phyloP scores from a whole-genome alignment of 768 basidiomycete genomes.

The Amanita pseudoporphyria region DNA sequence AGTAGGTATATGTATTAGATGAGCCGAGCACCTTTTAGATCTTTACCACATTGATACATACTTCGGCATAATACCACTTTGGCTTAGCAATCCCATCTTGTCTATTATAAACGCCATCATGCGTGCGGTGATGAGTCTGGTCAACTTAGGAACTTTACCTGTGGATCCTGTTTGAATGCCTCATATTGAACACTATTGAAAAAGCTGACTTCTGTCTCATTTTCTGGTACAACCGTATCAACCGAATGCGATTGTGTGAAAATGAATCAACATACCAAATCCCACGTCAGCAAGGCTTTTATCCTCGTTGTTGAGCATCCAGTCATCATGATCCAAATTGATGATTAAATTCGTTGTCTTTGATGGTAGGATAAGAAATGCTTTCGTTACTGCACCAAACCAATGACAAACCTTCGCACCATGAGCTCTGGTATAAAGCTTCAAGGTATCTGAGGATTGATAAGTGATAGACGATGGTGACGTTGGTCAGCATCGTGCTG shows the following conservation, averaged over 20 bases:
- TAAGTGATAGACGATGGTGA: background rate
- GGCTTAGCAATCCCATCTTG: constrained; percentile 34
- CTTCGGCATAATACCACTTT: constrained; percentile 27
- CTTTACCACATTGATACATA: constrained; percentile 27
- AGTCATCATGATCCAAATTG: constrained; percentile 92
- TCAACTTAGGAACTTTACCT: constrained; percentile 33
- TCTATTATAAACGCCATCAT: constrained; percentile 19
- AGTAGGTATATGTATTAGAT: constrained; percentile 8
- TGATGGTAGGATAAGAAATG: background rate
- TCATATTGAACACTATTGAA: constrained; percentile 76
- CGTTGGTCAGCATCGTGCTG: constrained; percentile 3
- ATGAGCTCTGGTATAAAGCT: constrained; percentile 91
- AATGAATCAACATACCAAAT: constrained; percentile 48
- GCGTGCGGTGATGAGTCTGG: constrained; percentile 9
- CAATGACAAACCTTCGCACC: constrained; percentile 70
- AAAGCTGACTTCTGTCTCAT: constrained; percentile 92
- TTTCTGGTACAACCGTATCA: constrained; percentile 46
- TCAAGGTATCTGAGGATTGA: constrained; percentile 66
- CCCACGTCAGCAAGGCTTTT: constrained; percentile 61
- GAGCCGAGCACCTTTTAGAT: constrained; percentile 18
- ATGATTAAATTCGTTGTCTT: constrained; percentile 98
- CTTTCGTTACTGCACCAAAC: background rate
- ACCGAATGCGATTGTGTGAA: background rate
- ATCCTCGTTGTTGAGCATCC: constrained; percentile 69
- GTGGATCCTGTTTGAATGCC: constrained; percentile 73